These are phyloP conservation scores for Chrysochromulina parva DNA, from an alignment of 78 protist species.

Conservation along the genomic window DNA sequence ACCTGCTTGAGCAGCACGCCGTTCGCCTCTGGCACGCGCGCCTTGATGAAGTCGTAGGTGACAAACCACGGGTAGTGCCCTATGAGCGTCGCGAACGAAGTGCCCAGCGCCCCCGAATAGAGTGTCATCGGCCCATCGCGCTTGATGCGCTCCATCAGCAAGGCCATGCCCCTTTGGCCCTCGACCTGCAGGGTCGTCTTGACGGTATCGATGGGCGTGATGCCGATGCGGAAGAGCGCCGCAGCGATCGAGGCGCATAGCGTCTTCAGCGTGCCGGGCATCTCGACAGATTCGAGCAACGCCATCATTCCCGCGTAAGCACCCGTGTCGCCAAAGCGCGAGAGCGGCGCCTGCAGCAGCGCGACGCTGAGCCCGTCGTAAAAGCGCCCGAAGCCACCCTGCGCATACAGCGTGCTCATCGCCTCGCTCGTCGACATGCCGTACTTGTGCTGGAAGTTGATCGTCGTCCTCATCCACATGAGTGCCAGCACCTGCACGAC, in stretches of 20 bases:
- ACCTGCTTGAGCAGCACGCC: background rate
- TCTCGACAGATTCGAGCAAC: background rate
- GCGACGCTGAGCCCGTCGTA: background rate
- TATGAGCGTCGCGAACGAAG: background rate
- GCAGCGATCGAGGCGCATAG: conserved; percentile 50
- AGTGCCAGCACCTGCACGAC: background rate
- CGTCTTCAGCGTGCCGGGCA: conserved; percentile 48
- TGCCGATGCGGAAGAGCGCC: background rate
- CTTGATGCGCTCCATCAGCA: background rate
- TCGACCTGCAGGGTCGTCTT: conserved; percentile 30
- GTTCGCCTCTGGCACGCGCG: conserved; percentile 8
- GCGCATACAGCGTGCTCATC: background rate
- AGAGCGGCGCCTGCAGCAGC: conserved; percentile 27
- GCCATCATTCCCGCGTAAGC: background rate
- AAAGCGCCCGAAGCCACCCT: conserved; percentile 31
- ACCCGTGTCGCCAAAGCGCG: conserved; percentile 41
- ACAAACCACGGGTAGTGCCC: conserved; percentile 30
- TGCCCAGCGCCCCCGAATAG: background rate
- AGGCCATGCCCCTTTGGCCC: background rate
- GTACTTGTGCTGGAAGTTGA: conserved; percentile 28
- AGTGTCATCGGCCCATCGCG: background rate
- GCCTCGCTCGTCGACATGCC: background rate
- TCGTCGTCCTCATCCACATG: conserved; percentile 37
- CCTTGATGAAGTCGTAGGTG: conserved; percentile 8
- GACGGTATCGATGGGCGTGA: conserved; percentile 34